Evolutionary conservation across 2,329 filamentous ascomycete genomes (phyloP).

Genomic region (Phaeosphaeria sp.): DNA sequence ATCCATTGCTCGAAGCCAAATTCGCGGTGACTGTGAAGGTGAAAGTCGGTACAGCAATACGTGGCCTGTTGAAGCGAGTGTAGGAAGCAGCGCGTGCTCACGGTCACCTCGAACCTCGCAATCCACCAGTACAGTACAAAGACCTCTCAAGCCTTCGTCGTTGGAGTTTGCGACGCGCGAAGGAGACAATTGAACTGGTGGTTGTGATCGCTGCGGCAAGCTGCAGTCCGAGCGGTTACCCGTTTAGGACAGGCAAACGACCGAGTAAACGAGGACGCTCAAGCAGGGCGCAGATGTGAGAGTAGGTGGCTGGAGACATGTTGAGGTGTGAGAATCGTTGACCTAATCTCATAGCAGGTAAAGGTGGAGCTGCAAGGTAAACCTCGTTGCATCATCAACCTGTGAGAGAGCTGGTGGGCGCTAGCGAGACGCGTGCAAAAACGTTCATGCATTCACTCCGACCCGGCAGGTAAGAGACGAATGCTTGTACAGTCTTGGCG

Average conservation of each 20-base stretch:
- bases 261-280: not conserved
- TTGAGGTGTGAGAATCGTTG: not conserved
- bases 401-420: not conserved
- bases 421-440: not conserved
- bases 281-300: too few relatives aligned
- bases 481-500: not conserved
- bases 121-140: not conserved
- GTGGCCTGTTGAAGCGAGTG: not conserved
- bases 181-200: not conserved
- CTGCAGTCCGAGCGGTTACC: not conserved
- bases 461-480: not conserved
- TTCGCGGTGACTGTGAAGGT: not conserved
- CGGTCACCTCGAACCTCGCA: not conserved
- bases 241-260: not conserved
- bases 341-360: not conserved
- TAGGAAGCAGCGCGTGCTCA: not conserved
- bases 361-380: not conserved
- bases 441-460: not conserved
- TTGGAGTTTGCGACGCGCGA: not conserved
- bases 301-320: too few relatives aligned
- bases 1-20: not conserved
- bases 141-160: not conserved
- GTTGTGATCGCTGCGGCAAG: not conserved
- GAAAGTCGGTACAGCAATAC: not conserved
- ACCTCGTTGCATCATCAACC: not conserved